These are phyloP conservation scores for Jatropha podagrica DNA, from an alignment of 441 rosid genomes.

Conservation along the genomic window DNA sequence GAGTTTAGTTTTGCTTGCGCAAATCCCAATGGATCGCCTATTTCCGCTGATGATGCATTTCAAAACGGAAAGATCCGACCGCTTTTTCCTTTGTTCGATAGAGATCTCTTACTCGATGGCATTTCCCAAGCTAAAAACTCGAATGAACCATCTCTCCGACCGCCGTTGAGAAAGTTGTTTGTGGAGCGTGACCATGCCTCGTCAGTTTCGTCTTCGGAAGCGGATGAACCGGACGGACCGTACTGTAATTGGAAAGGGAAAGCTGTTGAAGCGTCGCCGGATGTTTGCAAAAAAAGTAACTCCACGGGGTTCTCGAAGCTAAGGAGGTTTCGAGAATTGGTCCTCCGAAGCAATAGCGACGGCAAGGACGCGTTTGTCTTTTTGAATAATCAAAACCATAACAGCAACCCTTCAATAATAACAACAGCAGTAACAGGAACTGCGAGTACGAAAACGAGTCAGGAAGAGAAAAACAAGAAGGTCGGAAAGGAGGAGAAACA, in stretches of 20 bases:
- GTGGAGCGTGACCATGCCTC: constrained; percentile 29
- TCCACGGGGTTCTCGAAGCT: constrained; percentile 87
- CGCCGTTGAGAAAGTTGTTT: constrained; percentile 53
- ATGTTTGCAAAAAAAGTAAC: constrained; percentile 68
- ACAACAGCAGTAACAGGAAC: neutral
- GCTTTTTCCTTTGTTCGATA: constrained; percentile 64
- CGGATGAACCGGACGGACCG: constrained; percentile 43
- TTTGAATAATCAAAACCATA: constrained; percentile 20
- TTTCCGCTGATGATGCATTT: constrained; percentile 71
- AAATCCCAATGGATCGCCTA: constrained; percentile 50
- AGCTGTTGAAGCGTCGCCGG: constrained; percentile 43
- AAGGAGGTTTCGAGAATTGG: constrained; percentile 65
- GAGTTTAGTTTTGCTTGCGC: constrained; percentile 69
- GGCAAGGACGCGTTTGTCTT: constrained; percentile 79
- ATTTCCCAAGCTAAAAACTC: neutral
- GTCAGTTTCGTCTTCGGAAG: constrained; percentile 29
- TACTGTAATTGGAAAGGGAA: constrained; percentile 62
- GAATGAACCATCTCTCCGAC: constrained; percentile 26
- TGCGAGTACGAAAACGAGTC: neutral
- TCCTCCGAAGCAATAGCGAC: constrained; percentile 64
- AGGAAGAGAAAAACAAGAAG: constrained; percentile 15
- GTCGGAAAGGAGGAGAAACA: constrained; percentile 16
- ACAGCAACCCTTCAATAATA: neutral
- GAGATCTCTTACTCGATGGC: constrained; percentile 32
- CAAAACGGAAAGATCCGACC: constrained; percentile 78